These are phyloP conservation scores for Rhodosporidiobolus sp. DNA, from an alignment of 768 basidiomycete genomes.

Conservation along the genomic window DNA sequence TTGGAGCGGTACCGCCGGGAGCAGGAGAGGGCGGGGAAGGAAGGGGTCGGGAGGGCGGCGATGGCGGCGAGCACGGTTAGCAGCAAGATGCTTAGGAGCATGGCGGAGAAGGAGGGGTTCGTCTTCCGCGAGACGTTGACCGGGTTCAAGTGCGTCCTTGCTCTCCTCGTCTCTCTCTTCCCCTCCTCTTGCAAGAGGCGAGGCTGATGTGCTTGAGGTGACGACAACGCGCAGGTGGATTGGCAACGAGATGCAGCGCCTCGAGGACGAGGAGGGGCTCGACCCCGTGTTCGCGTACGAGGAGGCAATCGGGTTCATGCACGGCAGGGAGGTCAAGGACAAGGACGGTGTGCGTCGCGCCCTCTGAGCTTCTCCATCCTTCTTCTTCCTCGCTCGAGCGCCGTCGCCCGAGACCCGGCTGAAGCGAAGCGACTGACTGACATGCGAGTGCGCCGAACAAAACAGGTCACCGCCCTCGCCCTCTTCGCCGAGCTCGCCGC, in stretches of 20 bases:
- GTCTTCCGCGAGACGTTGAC: conserved; percentile 80
- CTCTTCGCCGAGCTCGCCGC: conserved; percentile 50
- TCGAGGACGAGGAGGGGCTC: conserved; percentile 62
- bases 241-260: conserved; percentile 71
- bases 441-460: conserved; percentile 56
- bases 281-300: conserved; percentile 80
- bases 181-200: background rate
- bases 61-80: conserved; percentile 89
- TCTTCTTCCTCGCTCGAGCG: background rate
- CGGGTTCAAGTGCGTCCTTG: conserved; percentile 72
- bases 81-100: conserved; percentile 79
- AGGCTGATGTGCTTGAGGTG: too few species aligned
- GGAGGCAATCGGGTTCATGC: conserved; percentile 90
- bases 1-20: conserved; percentile 50
- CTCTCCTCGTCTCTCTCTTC: background rate
- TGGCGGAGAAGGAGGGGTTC: conserved; percentile 74
- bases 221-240: conserved; percentile 47
- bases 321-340: conserved; percentile 65
- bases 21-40: conserved; percentile 49
- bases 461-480: conserved; percentile 43
- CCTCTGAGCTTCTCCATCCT: background rate
- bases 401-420: too few species aligned
- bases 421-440: conserved; percentile 45
- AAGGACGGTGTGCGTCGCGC: conserved; percentile 88
- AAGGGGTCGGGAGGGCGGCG: conserved; percentile 49